Percentiles rank a stretch among this genome's conserved stretches.
Evolutionary conservation across 2,329 filamentous ascomycete species (phyloP).

Genomic region (Aspergillus ochraceus): DNA sequence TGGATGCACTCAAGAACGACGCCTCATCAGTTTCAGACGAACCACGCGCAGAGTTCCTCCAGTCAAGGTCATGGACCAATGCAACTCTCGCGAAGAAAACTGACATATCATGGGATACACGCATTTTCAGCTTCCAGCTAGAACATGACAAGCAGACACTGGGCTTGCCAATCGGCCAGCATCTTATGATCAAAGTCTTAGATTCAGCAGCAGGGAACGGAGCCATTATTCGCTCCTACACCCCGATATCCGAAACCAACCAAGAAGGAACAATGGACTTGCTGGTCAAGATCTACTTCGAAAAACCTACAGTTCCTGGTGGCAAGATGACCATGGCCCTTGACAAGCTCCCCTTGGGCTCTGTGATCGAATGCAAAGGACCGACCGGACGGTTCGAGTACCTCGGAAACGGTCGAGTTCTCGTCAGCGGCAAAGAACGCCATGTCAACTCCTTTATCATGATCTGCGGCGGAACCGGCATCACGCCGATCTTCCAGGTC

Average conservation of each 20-base stretch:
- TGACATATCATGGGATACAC: constrained; percentile 73
- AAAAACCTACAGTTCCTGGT: constrained; percentile 57
- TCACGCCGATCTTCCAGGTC: constrained; percentile 89
- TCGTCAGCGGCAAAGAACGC: constrained; percentile 58
- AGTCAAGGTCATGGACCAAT: constrained; percentile 71
- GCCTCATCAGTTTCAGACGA: constrained; percentile 43
- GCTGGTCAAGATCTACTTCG: constrained; percentile 79
- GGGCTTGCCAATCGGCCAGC: constrained; percentile 80
- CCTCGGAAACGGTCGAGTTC: constrained; percentile 63
- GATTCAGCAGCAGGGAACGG: constrained; percentile 65
- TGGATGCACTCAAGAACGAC: constrained; percentile 53
- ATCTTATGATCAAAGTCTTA: constrained; percentile 78
- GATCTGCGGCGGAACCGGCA: constrained; percentile 85
- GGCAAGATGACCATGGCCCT: constrained; percentile 82
- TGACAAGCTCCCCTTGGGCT: constrained; percentile 69
- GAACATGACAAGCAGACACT: constrained; percentile 68
- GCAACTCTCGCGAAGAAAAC: constrained; percentile 68
- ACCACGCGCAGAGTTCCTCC: constrained; percentile 65
- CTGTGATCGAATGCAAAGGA: constrained; percentile 80
- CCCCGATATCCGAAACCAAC: constrained; percentile 69
- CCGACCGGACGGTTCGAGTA: constrained; percentile 87
- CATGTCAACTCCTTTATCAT: constrained; percentile 71
- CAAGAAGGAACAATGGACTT: constrained; percentile 68
- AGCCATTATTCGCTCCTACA: constrained; percentile 81
- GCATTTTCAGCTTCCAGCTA: constrained; percentile 77